These are phyloP conservation scores for Closterium sp. DNA, from an alignment of 139 green algal species.

Conservation along the genomic window DNA sequence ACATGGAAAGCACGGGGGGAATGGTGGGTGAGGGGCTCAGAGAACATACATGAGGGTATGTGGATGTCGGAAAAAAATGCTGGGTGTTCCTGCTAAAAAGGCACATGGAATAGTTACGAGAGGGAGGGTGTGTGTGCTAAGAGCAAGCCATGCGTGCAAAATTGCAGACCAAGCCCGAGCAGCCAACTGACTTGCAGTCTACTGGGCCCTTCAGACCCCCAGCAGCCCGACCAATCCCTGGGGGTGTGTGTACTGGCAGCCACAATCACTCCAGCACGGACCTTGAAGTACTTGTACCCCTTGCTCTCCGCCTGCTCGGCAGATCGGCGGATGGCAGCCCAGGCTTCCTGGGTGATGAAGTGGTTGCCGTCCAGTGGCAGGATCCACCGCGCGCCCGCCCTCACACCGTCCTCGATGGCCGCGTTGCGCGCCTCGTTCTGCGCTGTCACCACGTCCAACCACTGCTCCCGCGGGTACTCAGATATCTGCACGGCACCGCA, in stretches of 20 bases:
- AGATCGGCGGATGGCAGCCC: constrained; percentile 2
- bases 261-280: background rate
- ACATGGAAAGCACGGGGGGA: background rate
- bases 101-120: too few species aligned
- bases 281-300: constrained; percentile 42
- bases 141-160: too few species aligned
- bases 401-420: constrained; percentile 12
- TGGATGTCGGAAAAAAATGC: too few species aligned
- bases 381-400: constrained; percentile 14
- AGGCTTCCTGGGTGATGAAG: constrained; percentile 38
- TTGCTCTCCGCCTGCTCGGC: constrained; percentile 5
- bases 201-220: too few species aligned
- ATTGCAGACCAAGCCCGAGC: too few species aligned
- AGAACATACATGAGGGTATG: too few species aligned
- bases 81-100: too few species aligned
- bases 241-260: too few species aligned
- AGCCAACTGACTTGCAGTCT: too few species aligned
- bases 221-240: too few species aligned
- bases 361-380: constrained; percentile 43
- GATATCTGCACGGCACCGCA: background rate
- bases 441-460: constrained; percentile 36
- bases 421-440: constrained; percentile 37
- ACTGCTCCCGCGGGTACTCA: background rate
- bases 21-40: too few species aligned
- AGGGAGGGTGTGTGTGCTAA: too few species aligned